A percentile compares a stretch with the other conserved stretches of the same genome.
Evolutionary conservation across 2,329 filamentous ascomycete species (phyloP).

Genomic region (Aspergillus sp.): DNA sequence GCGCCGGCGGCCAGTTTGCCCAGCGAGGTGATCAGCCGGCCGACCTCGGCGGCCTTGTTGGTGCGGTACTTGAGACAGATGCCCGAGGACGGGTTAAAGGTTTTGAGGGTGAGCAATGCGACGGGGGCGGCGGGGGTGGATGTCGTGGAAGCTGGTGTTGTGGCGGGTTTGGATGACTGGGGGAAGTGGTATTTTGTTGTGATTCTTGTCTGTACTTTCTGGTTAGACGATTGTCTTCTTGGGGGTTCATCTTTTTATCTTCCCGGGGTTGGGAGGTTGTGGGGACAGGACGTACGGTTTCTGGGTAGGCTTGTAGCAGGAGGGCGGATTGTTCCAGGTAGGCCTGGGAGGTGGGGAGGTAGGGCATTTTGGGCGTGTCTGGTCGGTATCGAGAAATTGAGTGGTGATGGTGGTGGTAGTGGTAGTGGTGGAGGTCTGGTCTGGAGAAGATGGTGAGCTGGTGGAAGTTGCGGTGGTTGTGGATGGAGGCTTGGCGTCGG

Average conservation of each 20-base stretch:
- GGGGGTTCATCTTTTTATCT: too few species aligned
- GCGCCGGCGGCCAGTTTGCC: conserved; percentile 70
- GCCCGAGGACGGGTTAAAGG: conserved; percentile 80
- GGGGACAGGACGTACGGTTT: conserved; percentile 61
- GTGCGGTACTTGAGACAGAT: conserved; percentile 88
- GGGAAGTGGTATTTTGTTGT: conserved; percentile 85
- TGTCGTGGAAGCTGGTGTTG: conserved; percentile 8
- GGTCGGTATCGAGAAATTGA: not conserved
- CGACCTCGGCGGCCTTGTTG: conserved; percentile 85
- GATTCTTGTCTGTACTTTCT: conserved; percentile 71
- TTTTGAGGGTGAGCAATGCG: conserved; percentile 79
- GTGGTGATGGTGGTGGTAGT: not conserved
- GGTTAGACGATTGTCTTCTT: conserved; percentile 4
- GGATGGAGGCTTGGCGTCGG: not conserved
- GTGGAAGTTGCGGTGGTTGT: not conserved
- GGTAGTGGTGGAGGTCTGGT: not conserved
- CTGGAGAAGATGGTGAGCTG: not conserved
- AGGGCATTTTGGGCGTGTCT: conserved; percentile 61
- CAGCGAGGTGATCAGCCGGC: conserved; percentile 73
- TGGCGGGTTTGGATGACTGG: conserved; percentile 15
- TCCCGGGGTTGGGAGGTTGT: not conserved
- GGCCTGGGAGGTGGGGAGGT: conserved; percentile 78
- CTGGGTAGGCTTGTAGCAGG: conserved; percentile 81
- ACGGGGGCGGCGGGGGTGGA: conserved; percentile 52
- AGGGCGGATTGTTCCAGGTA: conserved; percentile 87